Evolutionary conservation across 768 basidiomycete genomes (phyloP).

Genomic region (Naganishia randhawae): DNA sequence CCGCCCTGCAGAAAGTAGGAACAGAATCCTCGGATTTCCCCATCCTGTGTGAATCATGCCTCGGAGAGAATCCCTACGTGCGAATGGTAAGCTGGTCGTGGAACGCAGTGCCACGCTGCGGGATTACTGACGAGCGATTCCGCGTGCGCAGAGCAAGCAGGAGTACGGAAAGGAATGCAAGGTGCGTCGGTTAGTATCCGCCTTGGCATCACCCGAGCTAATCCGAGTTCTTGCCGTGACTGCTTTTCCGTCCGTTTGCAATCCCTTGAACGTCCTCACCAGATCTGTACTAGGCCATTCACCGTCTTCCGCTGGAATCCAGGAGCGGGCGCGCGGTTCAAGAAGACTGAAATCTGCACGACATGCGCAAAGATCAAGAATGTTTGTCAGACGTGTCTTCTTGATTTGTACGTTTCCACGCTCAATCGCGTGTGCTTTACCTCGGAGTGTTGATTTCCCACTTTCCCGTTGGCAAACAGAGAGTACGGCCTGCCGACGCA

Average conservation of each 20-base stretch:
- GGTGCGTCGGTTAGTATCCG: slow-evolving; percentile 14
- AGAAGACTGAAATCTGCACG: slow-evolving; percentile 94
- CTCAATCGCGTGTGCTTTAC: too few species aligned
- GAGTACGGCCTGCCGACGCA: slow-evolving; percentile 95
- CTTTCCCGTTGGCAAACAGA: slow-evolving; percentile 25
- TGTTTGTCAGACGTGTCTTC: slow-evolving; percentile 90
- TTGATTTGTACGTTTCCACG: slow-evolving; percentile 69
- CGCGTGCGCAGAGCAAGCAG: slow-evolving; percentile 74
- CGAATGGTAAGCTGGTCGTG: slow-evolving; percentile 69
- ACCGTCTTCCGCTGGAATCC: slow-evolving; percentile 99
- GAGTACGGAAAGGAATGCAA: slow-evolving; percentile 94
- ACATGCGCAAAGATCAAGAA: slow-evolving; percentile 76
- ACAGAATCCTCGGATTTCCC: slow-evolving; percentile 50
- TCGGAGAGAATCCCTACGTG: slow-evolving; percentile 86
- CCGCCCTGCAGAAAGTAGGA: slow-evolving; percentile 45
- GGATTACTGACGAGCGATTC: slow-evolving; percentile 8
- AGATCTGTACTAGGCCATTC: slow-evolving; percentile 89
- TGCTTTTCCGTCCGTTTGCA: not conserved
- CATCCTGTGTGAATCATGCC: slow-evolving; percentile 52
- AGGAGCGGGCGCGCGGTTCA: slow-evolving; percentile 84
- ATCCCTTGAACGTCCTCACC: too few species aligned
- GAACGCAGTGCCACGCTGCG: not conserved
- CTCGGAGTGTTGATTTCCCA: too few species aligned
- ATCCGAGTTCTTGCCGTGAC: not conserved
- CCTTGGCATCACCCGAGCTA: not conserved